Evolutionary conservation across 257 asterid species (phyloP).

Genomic region (Solanum arcanum): DNA sequence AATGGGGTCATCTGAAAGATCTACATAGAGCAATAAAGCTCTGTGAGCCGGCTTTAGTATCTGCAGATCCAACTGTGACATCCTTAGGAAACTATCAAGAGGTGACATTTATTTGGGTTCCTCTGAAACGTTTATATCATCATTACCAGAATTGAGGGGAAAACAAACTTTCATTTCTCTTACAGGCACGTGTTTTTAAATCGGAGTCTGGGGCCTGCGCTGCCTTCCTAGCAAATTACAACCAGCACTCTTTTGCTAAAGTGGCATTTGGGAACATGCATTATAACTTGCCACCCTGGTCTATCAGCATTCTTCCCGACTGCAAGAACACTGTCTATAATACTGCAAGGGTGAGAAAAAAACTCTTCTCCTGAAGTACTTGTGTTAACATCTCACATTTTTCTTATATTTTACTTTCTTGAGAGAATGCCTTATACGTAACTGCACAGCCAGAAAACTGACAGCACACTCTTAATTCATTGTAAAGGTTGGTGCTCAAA

Average conservation of each 20-base stretch:
- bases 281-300: conserved; percentile 96
- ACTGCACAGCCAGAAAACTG: background rate
- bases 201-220: conserved; percentile 71
- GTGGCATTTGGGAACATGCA: conserved; percentile 62
- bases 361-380: background rate
- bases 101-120: conserved; percentile 32
- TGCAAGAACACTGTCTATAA: conserved; percentile 89
- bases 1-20: conserved; percentile 99
- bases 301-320: conserved; percentile 95
- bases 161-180: background rate
- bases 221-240: conserved; percentile 84
- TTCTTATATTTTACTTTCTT: background rate
- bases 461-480: background rate
- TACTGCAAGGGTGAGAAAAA: conserved; percentile 82
- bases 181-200: conserved; percentile 80
- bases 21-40: conserved; percentile 93
- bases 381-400: background rate
- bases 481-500: conserved; percentile 81
- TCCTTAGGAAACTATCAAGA: conserved; percentile 89
- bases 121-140: background rate
- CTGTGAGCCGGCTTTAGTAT: conserved; percentile 86
- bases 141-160: background rate
- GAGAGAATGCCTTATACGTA: background rate
- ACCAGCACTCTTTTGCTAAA: conserved; percentile 56
- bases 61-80: conserved; percentile 58